A percentile compares a stretch with the other conserved stretches of the same genome.
These are phyloP conservation scores for Brettanomyces sp. DNA, from an alignment of 805 yeast species.

Conservation along the genomic window DNA sequence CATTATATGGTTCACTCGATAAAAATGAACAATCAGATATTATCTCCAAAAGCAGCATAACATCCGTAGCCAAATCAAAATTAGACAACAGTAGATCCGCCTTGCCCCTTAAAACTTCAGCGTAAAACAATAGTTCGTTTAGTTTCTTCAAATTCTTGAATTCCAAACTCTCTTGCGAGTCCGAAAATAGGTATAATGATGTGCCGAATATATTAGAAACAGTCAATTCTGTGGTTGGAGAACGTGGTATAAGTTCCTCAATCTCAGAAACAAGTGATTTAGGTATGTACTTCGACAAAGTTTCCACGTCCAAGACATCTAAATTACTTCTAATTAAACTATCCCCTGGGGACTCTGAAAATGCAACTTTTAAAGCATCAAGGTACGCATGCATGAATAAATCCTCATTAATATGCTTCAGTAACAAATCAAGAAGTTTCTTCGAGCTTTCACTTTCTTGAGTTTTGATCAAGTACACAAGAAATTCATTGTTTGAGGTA, in stretches of 20 bases:
- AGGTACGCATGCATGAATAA: slow-evolving; percentile 9
- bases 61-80: slow-evolving; percentile 5
- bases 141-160: too few relatives aligned
- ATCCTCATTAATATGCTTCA: slow-evolving; percentile 8
- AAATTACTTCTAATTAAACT: too few relatives aligned
- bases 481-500: slow-evolving; percentile 6
- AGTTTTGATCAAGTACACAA: slow-evolving; percentile 9
- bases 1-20: too few relatives aligned
- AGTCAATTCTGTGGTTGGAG: slow-evolving; percentile 10
- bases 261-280: slow-evolving; percentile 1
- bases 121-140: too few relatives aligned
- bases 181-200: slow-evolving; percentile 10
- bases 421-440: slow-evolving; percentile 13
- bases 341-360: too few relatives aligned
- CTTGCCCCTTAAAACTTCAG: too few relatives aligned
- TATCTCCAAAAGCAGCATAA: slow-evolving; percentile 28
- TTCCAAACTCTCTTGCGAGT: not conserved
- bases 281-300: slow-evolving; percentile 3
- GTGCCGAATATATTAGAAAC: slow-evolving; percentile 17
- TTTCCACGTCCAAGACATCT: too few relatives aligned
- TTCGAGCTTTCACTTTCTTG: not conserved
- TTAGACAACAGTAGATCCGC: too few relatives aligned
- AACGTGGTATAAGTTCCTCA: not conserved
- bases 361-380: slow-evolving; percentile 3
- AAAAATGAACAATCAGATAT: slow-evolving; percentile 27